Evolutionary conservation across 345 rosid species (phyloP), one percentile per base, ranked within the genome.

Genomic region (Pistacia integerrima): DNA sequence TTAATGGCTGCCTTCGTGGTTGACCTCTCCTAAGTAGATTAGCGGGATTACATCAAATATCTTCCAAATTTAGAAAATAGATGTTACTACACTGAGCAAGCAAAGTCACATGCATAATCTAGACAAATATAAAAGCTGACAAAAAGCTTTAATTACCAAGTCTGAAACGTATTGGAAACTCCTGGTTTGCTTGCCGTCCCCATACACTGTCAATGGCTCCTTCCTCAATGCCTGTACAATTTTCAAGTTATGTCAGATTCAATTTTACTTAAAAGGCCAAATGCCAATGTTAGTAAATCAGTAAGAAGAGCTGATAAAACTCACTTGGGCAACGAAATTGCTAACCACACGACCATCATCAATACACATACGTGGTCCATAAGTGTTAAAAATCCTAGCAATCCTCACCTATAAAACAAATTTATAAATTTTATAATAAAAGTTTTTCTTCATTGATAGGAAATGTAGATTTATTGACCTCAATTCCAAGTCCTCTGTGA

Each of bases 301-400:
- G 18, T 13, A 16, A 14, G 5, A 13, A 5, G 57, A 54, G 20
- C n/a, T 3, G 6, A 2, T 8, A 20, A 62, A 18, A n/a, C 58
- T 48, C 73, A 91, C 95, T 87, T 92, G 94, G 8, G 97, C 96
- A 6, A 93, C 96, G 51, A 93, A 93, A 76, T 93, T 93, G 87
- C 97, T 93, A 36, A 91, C 97, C 25, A 93, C 96, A 13, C 97
- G 96, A 14, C 96, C 97, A 75, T 93, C 97, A 18, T 93, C 97
- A 33, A 93, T 83, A 84, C 94, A 93, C 97, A 93, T 93, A 16
- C 96, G 92, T 11, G 97, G 94, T 52, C 94, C 94, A 22, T 93
- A 93, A 1, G 96, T 93, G 85, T 91, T 93, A 28, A 93, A 93
- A 74, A 93, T 93, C 79, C 96, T 75, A 79, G 97, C 97, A 69